Percentiles rank a stretch among this genome's conserved stretches.
Evolutionary conservation across 129 eudicot species (phyloP).

Genomic region (Lactuca sativa): DNA sequence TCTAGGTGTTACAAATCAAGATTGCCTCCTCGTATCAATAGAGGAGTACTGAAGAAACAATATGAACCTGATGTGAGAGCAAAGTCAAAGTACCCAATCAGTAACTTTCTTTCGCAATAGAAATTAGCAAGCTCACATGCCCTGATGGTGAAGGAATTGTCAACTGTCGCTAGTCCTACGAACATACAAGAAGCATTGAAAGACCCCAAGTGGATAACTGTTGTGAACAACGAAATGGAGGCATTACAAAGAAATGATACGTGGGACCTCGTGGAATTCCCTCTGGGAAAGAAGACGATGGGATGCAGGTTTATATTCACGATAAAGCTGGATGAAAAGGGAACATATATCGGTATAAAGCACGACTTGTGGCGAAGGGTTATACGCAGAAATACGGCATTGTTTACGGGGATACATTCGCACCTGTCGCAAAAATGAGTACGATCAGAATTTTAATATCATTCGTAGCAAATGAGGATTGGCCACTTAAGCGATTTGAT

Average conservation of each 20-base stretch:
- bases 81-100: slow-evolving; percentile 17
- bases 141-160: slow-evolving; percentile 6
- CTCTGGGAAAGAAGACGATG: no score
- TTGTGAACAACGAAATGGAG: background rate
- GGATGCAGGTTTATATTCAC: no score
- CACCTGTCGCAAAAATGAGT: no score
- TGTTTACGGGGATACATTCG: no score
- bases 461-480: background rate
- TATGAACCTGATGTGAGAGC: slow-evolving; percentile 4
- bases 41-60: slow-evolving; percentile 6
- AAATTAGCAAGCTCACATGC: background rate
- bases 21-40: background rate
- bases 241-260: no score
- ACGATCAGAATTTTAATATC: background rate
- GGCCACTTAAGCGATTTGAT: background rate
- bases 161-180: background rate
- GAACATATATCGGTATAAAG: no score
- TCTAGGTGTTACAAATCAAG: no score
- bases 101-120: slow-evolving; percentile 1
- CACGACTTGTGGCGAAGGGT: no score
- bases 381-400: no score
- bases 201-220: background rate
- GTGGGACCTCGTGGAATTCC: no score
- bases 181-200: background rate
- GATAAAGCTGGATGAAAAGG: no score